These are phyloP conservation scores for Aureobasidium sp. DNA, from an alignment of 2,329 filamentous ascomycete species.

Conservation along the genomic window DNA sequence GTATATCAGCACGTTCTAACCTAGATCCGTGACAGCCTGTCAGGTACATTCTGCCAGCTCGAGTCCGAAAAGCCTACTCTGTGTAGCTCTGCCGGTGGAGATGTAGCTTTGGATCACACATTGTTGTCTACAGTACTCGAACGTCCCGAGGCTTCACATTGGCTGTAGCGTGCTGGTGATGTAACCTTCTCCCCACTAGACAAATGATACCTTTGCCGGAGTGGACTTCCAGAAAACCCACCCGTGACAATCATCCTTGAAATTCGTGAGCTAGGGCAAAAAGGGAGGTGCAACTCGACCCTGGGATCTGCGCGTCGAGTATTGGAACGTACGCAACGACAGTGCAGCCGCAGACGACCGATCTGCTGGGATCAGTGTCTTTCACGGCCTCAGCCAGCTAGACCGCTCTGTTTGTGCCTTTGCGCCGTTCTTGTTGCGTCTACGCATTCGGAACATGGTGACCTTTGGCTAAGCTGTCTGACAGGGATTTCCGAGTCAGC, in stretches of 20 bases:
- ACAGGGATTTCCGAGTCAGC: constrained; percentile 8
- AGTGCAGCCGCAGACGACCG: constrained; percentile 3
- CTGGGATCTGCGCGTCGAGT: constrained; percentile 8
- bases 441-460: background rate
- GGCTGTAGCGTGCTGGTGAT: background rate
- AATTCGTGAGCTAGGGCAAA: background rate
- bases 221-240: constrained; percentile 5
- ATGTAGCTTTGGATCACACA: constrained; percentile 2
- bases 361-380: constrained; percentile 4
- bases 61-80: background rate
- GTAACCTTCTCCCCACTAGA: constrained; percentile 2
- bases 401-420: background rate
- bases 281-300: background rate
- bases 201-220: constrained; percentile 10
- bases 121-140: background rate
- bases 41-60: constrained; percentile 11
- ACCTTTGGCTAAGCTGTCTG: background rate
- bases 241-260: constrained; percentile 5
- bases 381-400: background rate
- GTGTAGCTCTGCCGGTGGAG: background rate
- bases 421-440: background rate
- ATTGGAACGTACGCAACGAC: constrained; percentile 9
- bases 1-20: constrained; percentile 16
- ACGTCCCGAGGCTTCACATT: background rate
- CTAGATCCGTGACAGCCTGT: constrained; percentile 15